Evolutionary conservation across 768 basidiomycete species (phyloP), one percentile per base, ranked within the genome.

Genomic region (Mycena rebaudengoi): DNA sequence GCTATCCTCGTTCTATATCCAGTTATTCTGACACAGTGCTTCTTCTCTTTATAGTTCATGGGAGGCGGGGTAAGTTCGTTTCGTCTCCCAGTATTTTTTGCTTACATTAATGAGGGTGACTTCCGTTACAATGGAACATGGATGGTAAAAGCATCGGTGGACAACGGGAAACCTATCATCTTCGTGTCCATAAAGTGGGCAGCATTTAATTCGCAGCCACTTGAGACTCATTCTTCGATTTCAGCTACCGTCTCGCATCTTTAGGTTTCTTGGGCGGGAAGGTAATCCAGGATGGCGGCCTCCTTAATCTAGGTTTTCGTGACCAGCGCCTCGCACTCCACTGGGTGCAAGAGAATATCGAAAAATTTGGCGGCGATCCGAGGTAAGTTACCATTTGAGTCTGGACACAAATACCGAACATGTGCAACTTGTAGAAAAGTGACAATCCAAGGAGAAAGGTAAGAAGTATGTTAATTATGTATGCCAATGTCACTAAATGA

Each of bases 321-420:
- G 79, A 80, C 64, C 77, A 79, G 54, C 70, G 76, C 10, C 73
- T 73, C 0, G 75, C 77, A 0, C 59, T 80, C 21, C 72, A 77
- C 28, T 80, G 79, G 79, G 70, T 78, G 6, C 72, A 75, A 45
- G 67, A 74, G 43, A 74, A 79, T 50, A 79, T 80, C 18, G 62
- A 59, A 6, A 30, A 67, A 30, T 75, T 77, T 55, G 75, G 73
- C 3, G 74, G 73, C 1, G 51, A 73, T 46, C 74, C 72, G 0
- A 46, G 64, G 51, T 66, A 60, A 20, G 70, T 74, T 21, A 67
- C 65, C 75, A n/a, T 39, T 35, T 32, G 3, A 16, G 18, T 20
- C 4, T 16, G n/a, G 16, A 14, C 25, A 32, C 6, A 35, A 6
- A 18, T 3, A n/a, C 13, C 25, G 4, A 16, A 60, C 14, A 13